Evolutionary conservation across 345 rosid species (phyloP).

Genomic region (Carallia brachiata): DNA sequence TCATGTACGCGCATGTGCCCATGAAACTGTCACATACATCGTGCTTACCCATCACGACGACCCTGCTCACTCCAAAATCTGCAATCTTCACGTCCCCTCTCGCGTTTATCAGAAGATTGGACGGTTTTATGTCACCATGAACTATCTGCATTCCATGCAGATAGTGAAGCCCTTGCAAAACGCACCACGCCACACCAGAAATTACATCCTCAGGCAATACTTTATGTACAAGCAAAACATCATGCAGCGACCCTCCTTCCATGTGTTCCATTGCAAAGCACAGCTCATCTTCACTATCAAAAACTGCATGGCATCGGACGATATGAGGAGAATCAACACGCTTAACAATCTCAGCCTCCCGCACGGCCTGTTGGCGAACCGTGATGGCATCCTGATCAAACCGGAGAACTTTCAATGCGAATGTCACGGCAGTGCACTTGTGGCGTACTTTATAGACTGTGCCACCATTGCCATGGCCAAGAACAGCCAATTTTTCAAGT

Average conservation of each 20-base stretch:
- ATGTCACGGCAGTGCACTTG: constrained; percentile 28
- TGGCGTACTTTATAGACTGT: constrained; percentile 59
- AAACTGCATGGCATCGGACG: constrained; percentile 49
- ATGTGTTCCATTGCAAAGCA: constrained; percentile 67
- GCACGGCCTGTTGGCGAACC: constrained; percentile 25
- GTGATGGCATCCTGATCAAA: constrained; percentile 23
- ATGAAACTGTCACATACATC: constrained; percentile 19
- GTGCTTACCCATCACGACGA: constrained; percentile 19
- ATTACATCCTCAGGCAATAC: constrained; percentile 34
- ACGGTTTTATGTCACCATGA: constrained; percentile 70
- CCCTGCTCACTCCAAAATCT: constrained; percentile 63
- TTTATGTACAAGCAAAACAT: constrained; percentile 22
- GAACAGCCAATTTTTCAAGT: constrained; percentile 45
- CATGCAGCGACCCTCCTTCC: constrained; percentile 54
- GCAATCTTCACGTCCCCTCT: constrained; percentile 60
- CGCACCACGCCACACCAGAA: constrained; percentile 34
- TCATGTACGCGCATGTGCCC: constrained; percentile 78
- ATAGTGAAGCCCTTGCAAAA: constrained; percentile 47
- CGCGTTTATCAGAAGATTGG: constrained; percentile 50
- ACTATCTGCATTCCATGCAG: constrained; percentile 53
- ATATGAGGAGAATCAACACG: constrained; percentile 46
- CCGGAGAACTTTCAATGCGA: constrained; percentile 53
- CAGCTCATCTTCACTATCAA: constrained; percentile 33
- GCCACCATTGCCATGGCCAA: constrained; percentile 62
- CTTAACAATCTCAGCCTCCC: constrained; percentile 55